phyloP scores from a whole-genome alignment of 2,329 filamentous ascomycete genomes.

The Talaromyces pinophilus region DNA sequence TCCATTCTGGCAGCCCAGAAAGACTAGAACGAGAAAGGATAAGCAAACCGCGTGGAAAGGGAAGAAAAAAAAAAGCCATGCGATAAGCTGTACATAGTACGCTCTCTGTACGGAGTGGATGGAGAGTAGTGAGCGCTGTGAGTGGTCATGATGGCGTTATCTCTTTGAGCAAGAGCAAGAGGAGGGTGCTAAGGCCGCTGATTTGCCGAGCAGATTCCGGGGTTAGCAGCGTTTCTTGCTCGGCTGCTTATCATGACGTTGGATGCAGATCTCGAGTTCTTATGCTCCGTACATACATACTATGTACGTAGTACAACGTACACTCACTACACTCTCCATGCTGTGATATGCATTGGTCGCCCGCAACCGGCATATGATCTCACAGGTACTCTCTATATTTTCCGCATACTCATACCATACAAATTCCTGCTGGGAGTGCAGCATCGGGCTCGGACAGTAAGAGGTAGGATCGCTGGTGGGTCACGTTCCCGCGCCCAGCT shows the following conservation, averaged over 20 bases:
- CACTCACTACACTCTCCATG: background rate
- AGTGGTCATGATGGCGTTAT: constrained; percentile 11
- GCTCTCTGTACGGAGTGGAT: too few species aligned
- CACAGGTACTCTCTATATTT: background rate
- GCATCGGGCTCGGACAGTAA: background rate
- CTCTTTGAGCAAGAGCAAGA: background rate
- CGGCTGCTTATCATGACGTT: constrained; percentile 21
- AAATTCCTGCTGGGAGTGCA: background rate
- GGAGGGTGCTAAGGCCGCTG: background rate
- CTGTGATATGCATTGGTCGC: background rate
- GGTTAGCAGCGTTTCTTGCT: background rate
- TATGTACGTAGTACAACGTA: background rate
- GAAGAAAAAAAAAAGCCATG: background rate
- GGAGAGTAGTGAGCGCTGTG: background rate
- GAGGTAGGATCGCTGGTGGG: background rate
- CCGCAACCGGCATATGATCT: background rate
- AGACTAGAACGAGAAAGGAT: background rate
- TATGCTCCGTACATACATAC: background rate
- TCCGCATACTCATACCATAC: too few species aligned
- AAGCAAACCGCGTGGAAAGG: background rate
- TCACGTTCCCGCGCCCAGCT: background rate
- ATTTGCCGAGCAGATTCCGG: constrained; percentile 5
- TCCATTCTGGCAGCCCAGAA: background rate
- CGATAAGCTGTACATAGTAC: background rate
- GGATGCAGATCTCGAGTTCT: background rate